Evolutionary conservation across 805 yeast genomes (phyloP), one percentile per base, ranked within the genome.

Genomic region (Candida berthetii): DNA sequence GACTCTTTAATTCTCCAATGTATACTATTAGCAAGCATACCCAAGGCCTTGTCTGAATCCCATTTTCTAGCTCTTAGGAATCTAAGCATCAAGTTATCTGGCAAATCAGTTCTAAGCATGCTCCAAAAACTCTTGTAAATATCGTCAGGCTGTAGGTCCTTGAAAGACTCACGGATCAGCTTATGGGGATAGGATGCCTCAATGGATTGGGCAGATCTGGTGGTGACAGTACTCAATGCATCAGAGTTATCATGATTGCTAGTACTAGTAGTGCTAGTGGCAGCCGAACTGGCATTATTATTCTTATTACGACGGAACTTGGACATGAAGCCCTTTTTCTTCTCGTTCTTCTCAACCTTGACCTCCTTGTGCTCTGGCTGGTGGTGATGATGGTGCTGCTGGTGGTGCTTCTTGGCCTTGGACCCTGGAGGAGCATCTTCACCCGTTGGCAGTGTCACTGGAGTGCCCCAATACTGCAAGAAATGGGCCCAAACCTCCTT

Each of bases 11-110:
- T 47, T 57, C 97, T 78, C 96, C 96, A 90, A 46, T 74, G 69
- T 49, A 87, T 59, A 6, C 95, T 81, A 46, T 74, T 69, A n/a
- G 82, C 70, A 39, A 87, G 55, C 95, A 89, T 88, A 17, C 68
- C 66, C 42, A 85, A 58, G 0, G 88, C 72, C 54, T 80, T 76
- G 50, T 78, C 82, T 18, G 80, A 70, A 48, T 84, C 78, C 82
- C 88, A 88, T 64, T 88, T 88, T 64, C 96, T 80, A 31, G 96
- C 96, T 51, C 96, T 73, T 20, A 86, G 63, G 54, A 83, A 90
- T 53, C 95, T 74, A 54, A 90, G 69, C 25, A 87, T 39, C 49
- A 82, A 62, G 52, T 85, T 82, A 61, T 93, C 99, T 3, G 95
- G 85, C 37, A 82, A 71, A 59, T 91, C 98, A 34, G 79, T 74